A percentile compares a stretch with the other conserved stretches of the same genome.
Conservation (phyloP, 495 filamentous ascomycete species). For the Aspergillus taichungensis region DNA sequence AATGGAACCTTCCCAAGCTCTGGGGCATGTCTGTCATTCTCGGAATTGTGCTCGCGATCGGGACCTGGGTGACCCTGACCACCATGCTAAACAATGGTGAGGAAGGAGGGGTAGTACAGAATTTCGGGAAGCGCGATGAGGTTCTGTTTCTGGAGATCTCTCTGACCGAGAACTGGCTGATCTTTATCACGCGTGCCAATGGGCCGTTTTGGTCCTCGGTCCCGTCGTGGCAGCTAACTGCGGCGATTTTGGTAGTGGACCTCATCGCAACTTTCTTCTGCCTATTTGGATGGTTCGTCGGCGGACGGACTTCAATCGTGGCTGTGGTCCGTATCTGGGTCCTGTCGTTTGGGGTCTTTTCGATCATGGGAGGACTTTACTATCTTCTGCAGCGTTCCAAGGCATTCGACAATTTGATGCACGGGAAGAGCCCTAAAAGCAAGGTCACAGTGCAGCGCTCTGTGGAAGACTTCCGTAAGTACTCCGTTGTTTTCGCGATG, state of each 20-base stretch:
- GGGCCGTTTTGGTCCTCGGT: slow-evolving; percentile 77
- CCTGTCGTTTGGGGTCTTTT: slow-evolving; percentile 81
- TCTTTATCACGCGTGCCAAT: slow-evolving; percentile 89
- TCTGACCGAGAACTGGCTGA: slow-evolving; percentile 90
- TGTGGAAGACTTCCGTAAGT: slow-evolving; percentile 80
- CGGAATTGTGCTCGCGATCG: slow-evolving; percentile 68
- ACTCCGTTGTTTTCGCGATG: not conserved
- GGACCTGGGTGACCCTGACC: slow-evolving; percentile 75
- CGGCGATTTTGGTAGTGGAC: slow-evolving; percentile 73
- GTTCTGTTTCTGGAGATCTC: slow-evolving; percentile 87
- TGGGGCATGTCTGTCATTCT: slow-evolving; percentile 87
- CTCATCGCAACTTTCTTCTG: slow-evolving; percentile 75
- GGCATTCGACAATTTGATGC: slow-evolving; percentile 85
- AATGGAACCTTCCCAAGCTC: slow-evolving; percentile 88
- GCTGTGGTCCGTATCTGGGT: slow-evolving; percentile 82
- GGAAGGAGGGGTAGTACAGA: slow-evolving; percentile 76
- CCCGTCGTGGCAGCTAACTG: slow-evolving; percentile 72
- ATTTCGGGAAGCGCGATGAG: slow-evolving; percentile 70
- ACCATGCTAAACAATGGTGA: slow-evolving; percentile 62
- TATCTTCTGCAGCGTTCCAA: slow-evolving; percentile 67
- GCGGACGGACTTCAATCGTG: slow-evolving; percentile 59
- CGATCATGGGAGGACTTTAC: slow-evolving; percentile 57
- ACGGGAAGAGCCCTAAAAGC: slow-evolving; percentile 72
- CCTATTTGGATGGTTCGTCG: slow-evolving; percentile 70
- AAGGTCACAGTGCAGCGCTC: slow-evolving; percentile 59